Evolutionary conservation across 208 protist species (phyloP), one percentile per base, ranked within the genome.

Genomic region (Spongospora subterranea): DNA sequence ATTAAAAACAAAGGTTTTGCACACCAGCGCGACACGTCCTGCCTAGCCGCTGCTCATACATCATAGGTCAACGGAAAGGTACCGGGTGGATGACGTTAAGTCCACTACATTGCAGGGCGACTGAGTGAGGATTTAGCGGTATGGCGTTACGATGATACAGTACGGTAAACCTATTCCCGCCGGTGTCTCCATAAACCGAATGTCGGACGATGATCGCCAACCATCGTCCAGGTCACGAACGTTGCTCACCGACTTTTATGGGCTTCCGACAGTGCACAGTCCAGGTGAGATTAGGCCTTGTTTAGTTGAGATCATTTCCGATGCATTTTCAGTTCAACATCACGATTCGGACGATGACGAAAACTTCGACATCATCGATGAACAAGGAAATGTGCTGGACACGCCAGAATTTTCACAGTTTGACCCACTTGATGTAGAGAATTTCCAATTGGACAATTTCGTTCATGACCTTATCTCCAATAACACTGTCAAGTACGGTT

Each of bases 391-490:
- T 82, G 71, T 17, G 71, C 6, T 82, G 6, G 40, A 6, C 6
- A n/a, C n/a, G 71, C 71, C 71, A 43, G 71, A 35, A n/a, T 20
- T 20, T 35, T 6, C 71, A 40, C 35, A 40, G 11, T 35, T n/a
- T 82, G 71, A 43, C 35, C 71, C 71, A 35, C n/a, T 82, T 20
- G 71, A 82, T 35, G 17, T 40, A 20, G 17, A 82, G 13, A n/a
- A 82, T 82, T 82, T 82, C 71, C 11, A 43, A 43, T 35, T 82
- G n/a, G 71, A 35, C 11, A 35, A 6, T 13, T 82, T 40, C n/a
- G 71, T 82, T 43, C 35, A 82, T 43, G 71, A 82, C n/a, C 71
- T 82, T n/a, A 82, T 82, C 71, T 45, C n/a, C 6, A 35, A 43
- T 6, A 35, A 35, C 71, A 45, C 71, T 39, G 71, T 82, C n/a